Conservation (phyloP, 73 alveolate species). For the Paraurostyla sp. region DNA sequence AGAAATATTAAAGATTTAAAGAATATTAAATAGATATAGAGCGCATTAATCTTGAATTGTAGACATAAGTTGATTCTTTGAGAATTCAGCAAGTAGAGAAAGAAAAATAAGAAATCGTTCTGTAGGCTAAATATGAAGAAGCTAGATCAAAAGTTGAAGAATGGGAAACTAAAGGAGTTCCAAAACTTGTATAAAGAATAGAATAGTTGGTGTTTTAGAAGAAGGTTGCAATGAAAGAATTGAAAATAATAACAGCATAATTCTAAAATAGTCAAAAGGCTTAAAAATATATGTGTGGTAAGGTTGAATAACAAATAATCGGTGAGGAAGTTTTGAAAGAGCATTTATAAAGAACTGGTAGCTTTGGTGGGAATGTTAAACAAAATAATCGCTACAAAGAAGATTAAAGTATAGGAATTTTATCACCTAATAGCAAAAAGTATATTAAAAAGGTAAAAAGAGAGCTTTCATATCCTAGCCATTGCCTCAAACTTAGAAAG, state of each 20-base stretch:
- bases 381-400: slow-evolving; percentile 26
- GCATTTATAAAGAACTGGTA: slow-evolving; percentile 2
- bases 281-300: not conserved
- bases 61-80: not conserved
- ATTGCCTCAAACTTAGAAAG: slow-evolving; percentile 16
- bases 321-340: not conserved
- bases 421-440: not conserved
- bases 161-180: not conserved
- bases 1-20: slow-evolving; percentile 38
- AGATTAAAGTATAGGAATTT: too few relatives aligned
- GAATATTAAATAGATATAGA: slow-evolving; percentile 52
- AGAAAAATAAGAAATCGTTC: not conserved
- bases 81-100: not conserved
- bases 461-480: not conserved
- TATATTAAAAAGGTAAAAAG: not conserved
- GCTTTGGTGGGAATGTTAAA: not conserved
- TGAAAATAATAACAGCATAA: not conserved
- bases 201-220: slow-evolving; percentile 9
- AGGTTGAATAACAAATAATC: not conserved
- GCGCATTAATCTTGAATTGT: slow-evolving; percentile 14
- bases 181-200: not conserved
- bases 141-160: not conserved
- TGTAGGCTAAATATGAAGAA: not conserved
- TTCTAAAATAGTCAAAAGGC: slow-evolving; percentile 19
- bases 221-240: slow-evolving; percentile 10